phyloP scores from a whole-genome alignment of 1,284 basidiomycete species.

The Heterobasidion parviporum region DNA sequence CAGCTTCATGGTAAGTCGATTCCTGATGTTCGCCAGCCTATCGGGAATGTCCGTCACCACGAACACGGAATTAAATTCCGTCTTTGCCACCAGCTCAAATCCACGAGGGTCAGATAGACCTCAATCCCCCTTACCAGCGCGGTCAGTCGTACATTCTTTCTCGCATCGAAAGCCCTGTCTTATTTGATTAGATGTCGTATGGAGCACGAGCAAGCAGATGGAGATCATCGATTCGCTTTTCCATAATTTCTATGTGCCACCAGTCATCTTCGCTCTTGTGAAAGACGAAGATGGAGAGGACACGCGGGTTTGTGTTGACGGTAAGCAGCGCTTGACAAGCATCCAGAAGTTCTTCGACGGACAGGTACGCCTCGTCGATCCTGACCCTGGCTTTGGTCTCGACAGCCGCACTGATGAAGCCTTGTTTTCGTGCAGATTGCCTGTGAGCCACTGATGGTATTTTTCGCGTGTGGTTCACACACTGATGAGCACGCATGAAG shows the following conservation, averaged over 20 bases:
- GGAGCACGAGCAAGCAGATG: constrained; percentile 61
- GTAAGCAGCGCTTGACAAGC: constrained; percentile 68
- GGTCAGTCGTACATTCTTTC: constrained; percentile 26
- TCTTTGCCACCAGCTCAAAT: constrained; percentile 35
- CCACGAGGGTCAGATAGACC: constrained; percentile 55
- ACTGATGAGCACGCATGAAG: constrained; percentile 16
- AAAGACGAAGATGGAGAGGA: constrained; percentile 44
- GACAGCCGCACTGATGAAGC: neutral
- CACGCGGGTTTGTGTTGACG: constrained; percentile 62
- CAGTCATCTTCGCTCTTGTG: constrained; percentile 59
- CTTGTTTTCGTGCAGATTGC: constrained; percentile 22
- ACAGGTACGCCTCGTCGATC: constrained; percentile 32
- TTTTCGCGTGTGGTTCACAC: too few relatives aligned
- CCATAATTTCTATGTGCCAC: constrained; percentile 65
- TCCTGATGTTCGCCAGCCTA: neutral
- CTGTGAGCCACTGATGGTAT: constrained; percentile 18
- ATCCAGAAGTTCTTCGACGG: constrained; percentile 68
- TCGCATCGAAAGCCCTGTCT: neutral
- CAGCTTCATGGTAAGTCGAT: constrained; percentile 44
- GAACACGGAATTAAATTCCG: neutral
- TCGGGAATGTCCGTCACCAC: too few relatives aligned
- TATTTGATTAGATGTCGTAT: constrained; percentile 55
- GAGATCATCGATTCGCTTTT: constrained; percentile 72
- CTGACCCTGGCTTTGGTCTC: neutral
- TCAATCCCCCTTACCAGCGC: constrained; percentile 62